phyloP scores from a whole-genome alignment of 768 basidiomycete genomes.

The Lepiota venenata region DNA sequence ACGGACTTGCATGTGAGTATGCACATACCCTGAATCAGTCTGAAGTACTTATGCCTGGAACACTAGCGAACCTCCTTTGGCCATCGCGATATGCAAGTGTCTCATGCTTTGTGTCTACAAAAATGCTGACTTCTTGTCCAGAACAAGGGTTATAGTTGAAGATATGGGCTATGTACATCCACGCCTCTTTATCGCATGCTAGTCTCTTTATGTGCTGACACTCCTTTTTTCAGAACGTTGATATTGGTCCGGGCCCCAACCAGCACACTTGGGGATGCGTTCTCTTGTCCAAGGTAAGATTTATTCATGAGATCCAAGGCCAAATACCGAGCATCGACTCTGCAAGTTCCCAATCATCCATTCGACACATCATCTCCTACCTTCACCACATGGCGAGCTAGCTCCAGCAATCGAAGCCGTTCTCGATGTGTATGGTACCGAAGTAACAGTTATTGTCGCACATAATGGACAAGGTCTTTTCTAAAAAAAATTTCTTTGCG shows the following conservation, averaged over 20 bases:
- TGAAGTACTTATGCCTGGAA: slow-evolving; percentile 5
- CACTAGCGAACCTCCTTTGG: slow-evolving; percentile 54
- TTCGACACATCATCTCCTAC: slow-evolving; percentile 82
- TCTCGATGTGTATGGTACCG: slow-evolving; percentile 73
- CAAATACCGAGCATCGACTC: background rate
- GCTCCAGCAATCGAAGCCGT: slow-evolving; percentile 89
- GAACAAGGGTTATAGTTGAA: slow-evolving; percentile 73
- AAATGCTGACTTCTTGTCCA: slow-evolving; percentile 23
- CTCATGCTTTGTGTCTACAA: background rate
- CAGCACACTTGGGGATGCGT: slow-evolving; percentile 88
- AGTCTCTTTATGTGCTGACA: slow-evolving; percentile 1
- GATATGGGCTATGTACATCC: slow-evolving; percentile 74
- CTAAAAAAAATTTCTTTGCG: background rate
- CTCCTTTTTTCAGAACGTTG: slow-evolving; percentile 62
- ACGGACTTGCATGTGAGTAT: slow-evolving; percentile 77
- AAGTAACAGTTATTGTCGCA: slow-evolving; percentile 79
- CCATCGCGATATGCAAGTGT: slow-evolving; percentile 72
- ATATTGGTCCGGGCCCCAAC: slow-evolving; percentile 86
- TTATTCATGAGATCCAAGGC: background rate
- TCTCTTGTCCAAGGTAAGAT: slow-evolving; percentile 68
- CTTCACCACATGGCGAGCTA: slow-evolving; percentile 83
- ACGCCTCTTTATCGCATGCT: background rate
- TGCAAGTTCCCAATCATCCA: slow-evolving; percentile 82
- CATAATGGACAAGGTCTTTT: slow-evolving; percentile 85
- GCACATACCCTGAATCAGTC: background rate